Evolutionary conservation across 169 alveolate species (phyloP).

Genomic region (Plasmodium cynomolgi): DNA sequence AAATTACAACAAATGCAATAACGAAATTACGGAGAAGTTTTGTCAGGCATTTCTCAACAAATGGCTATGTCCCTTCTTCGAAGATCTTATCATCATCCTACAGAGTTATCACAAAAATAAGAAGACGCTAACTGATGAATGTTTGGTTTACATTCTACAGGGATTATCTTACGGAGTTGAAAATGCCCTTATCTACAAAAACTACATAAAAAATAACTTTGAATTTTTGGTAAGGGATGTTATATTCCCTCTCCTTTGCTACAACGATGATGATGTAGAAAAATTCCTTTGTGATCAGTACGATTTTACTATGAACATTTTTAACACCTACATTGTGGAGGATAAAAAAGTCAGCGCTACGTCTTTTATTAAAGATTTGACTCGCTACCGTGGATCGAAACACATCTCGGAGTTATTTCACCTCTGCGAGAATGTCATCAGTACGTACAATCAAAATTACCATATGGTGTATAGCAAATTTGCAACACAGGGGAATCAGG

Average conservation of each 20-base stretch:
- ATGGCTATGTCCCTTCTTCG: conserved; percentile 70
- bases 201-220: conserved; percentile 54
- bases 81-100: conserved; percentile 49
- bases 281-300: conserved; percentile 45
- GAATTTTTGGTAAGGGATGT: conserved; percentile 34
- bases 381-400: conserved; percentile 59
- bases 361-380: conserved; percentile 45
- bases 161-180: conserved; percentile 74
- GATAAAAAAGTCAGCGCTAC: conserved; percentile 59
- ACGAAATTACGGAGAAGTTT: conserved; percentile 49
- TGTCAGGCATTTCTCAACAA: conserved; percentile 41
- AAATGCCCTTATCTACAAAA: conserved; percentile 56
- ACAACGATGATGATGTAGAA: conserved; percentile 58
- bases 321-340: conserved; percentile 51
- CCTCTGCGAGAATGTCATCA: conserved; percentile 42
- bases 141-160: conserved; percentile 32
- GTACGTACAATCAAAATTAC: conserved; percentile 57
- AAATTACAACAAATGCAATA: conserved; percentile 52
- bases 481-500: not conserved
- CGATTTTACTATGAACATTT: conserved; percentile 60
- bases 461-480: conserved; percentile 7
- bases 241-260: conserved; percentile 57
- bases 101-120: conserved; percentile 51
- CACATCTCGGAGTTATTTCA: conserved; percentile 45
- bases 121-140: conserved; percentile 63